phyloP scores from a whole-genome alignment of 257 asterid genomes.

The Rubia yunnanensis region DNA sequence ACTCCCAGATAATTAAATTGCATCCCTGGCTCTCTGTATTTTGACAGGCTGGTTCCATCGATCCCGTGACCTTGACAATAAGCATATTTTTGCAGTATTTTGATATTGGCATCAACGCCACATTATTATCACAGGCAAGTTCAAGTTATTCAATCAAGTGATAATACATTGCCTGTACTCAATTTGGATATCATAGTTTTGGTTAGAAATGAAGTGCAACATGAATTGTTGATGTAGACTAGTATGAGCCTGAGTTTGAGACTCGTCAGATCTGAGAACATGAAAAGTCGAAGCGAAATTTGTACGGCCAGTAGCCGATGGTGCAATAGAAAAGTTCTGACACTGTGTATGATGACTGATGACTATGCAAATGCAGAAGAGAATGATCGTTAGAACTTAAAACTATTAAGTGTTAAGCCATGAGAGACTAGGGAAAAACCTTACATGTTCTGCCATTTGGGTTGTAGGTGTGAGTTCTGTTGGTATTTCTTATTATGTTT shows the following conservation, averaged over 20 bases:
- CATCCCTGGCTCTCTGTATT: background rate
- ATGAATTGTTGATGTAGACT: background rate
- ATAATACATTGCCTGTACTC: background rate
- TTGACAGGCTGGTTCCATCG: conserved; percentile 85
- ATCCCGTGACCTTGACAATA: conserved; percentile 89
- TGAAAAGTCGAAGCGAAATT: background rate
- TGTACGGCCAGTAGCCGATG: background rate
- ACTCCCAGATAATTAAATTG: conserved; percentile 10
- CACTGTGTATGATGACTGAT: too few species aligned
- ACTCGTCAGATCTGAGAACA: background rate
- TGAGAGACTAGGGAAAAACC: background rate
- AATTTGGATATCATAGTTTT: background rate
- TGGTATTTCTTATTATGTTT: background rate
- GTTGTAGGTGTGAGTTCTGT: background rate
- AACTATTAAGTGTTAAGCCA: background rate
- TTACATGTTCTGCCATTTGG: background rate
- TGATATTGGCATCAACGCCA: conserved; percentile 86
- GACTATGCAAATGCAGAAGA: background rate
- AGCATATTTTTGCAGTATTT: conserved; percentile 92
- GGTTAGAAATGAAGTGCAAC: background rate
- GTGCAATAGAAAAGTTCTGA: background rate
- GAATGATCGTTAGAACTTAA: background rate
- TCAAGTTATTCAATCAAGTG: conserved; percentile 12
- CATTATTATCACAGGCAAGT: conserved; percentile 87
- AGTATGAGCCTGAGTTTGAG: background rate